Evolutionary conservation across 176 grass and related monocot species (phyloP).

Genomic region (Rhynchospora pubera): DNA sequence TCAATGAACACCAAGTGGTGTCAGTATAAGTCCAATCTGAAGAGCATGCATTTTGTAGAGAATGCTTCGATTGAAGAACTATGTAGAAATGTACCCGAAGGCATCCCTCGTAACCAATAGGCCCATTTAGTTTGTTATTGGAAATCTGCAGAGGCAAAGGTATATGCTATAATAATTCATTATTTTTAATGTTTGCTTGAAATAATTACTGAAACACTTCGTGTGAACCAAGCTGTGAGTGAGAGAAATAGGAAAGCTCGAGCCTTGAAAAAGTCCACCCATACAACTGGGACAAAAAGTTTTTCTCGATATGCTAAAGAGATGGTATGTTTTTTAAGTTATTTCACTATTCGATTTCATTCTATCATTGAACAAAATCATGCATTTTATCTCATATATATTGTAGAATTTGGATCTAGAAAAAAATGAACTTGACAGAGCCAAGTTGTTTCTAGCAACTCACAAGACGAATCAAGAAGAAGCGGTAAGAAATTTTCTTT

Average conservation of each 20-base stretch:
- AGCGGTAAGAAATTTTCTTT: not conserved
- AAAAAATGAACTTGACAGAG: not conserved
- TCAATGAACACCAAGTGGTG: not conserved
- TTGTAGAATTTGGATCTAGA: not conserved
- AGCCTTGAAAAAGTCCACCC: not conserved
- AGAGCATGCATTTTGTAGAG: not conserved
- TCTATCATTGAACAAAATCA: not conserved
- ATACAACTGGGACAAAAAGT: conserved; percentile 19
- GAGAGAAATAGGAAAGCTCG: conserved; percentile 12
- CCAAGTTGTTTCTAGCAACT: not conserved
- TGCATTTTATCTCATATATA: not conserved
- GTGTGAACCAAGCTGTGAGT: not conserved
- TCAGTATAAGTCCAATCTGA: not conserved
- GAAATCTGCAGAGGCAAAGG: conserved; percentile 13
- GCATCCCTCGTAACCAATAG: not conserved
- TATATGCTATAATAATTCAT: not conserved
- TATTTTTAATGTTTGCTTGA: not conserved
- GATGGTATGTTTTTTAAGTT: not conserved
- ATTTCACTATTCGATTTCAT: not conserved
- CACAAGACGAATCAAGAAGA: not conserved
- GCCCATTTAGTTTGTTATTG: not conserved
- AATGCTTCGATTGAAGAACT: not conserved
- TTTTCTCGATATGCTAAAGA: conserved; percentile 22
- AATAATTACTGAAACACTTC: not conserved
- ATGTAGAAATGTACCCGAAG: conserved; percentile 10